Evolutionary conservation across 805 yeast species (phyloP), one percentile per base, ranked within the genome.

Genomic region (Grigorovia yakushimaensis): DNA sequence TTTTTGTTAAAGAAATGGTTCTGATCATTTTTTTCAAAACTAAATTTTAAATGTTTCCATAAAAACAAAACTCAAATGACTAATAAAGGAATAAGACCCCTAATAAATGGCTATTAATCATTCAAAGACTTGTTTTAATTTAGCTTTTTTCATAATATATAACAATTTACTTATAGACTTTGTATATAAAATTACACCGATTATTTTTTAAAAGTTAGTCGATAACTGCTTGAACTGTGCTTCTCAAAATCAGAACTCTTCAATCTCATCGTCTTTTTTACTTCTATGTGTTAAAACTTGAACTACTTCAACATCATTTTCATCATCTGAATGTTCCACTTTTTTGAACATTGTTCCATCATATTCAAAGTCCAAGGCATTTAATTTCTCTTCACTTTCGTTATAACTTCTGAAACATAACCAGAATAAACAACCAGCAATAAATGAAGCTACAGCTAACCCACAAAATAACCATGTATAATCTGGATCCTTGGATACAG

Each of bases 381-480:
- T 80, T 66, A 76, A 69, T 51, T 70, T 77, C 50, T 79, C 84
- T 64, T 80, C 86, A 49, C 66, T 67, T 22, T 66, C 62, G 58
- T 81, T 80, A 64, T 74, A 77, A 51, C 70, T 72, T 24, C 66
- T 65, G 78, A 79, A 82, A 46, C 68, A 55, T 52, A 77, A 38
- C 82, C 82, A 81, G 78, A 84, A 84, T 24, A 70, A 36, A 47
- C 72, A 49, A 20, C 89, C 91, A 35, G 78, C 76, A 49, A 78
- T 53, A 55, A 78, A 67, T 54, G 84, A 75, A 5, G 84, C 73
- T 42, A 73, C 64, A 18, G 80, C 81, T 51, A 82, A 72, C 44
- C 84, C 85, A 44, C 76, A 70, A 65, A 78, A 84, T 58, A 78
- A 74, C 85, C 87, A 81, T 42, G 77, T 75, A 58, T 79, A 73